phyloP scores from a whole-genome alignment of 2,329 filamentous ascomycete species.

The Stagonosporopsis cucurbitacearum region DNA sequence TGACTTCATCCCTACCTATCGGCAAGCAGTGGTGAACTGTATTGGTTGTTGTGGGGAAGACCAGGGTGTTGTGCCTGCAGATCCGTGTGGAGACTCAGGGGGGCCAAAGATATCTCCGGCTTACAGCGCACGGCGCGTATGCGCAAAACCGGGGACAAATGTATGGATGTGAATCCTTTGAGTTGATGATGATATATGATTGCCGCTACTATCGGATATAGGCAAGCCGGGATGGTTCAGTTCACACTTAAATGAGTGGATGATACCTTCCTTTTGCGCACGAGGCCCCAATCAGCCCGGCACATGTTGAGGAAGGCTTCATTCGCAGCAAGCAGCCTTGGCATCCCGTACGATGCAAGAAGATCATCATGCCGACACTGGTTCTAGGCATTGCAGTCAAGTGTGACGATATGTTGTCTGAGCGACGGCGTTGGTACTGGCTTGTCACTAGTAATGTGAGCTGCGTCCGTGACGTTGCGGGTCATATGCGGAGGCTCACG shows the following conservation, averaged over 20 bases:
- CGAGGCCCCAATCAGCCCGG: not conserved
- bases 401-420: slow-evolving; percentile 15
- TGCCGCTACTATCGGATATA: not conserved
- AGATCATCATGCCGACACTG: slow-evolving; percentile 7
- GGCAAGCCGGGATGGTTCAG: slow-evolving; percentile 6
- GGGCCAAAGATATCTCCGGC: not conserved
- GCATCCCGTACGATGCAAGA: not conserved
- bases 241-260: not conserved
- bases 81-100: slow-evolving; percentile 6
- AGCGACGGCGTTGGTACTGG: slow-evolving; percentile 11
- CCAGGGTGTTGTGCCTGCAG: slow-evolving; percentile 15
- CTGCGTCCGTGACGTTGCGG: slow-evolving; percentile 15
- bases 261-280: slow-evolving; percentile 13
- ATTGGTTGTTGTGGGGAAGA: slow-evolving; percentile 1
- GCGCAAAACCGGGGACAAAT: slow-evolving; percentile 2
- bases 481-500: slow-evolving; percentile 15
- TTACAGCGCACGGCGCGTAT: slow-evolving; percentile 9
- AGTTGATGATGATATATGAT: slow-evolving; percentile 7
- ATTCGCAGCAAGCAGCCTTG: not conserved
- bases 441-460: slow-evolving; percentile 16
- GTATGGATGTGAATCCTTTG: slow-evolving; percentile 6
- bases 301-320: not conserved
- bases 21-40: slow-evolving; percentile 1
- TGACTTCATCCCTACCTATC: slow-evolving; percentile 7
- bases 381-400: not conserved